Evolutionary conservation across 345 rosid species (phyloP).

Genomic region (Cardamine resedifolia): DNA sequence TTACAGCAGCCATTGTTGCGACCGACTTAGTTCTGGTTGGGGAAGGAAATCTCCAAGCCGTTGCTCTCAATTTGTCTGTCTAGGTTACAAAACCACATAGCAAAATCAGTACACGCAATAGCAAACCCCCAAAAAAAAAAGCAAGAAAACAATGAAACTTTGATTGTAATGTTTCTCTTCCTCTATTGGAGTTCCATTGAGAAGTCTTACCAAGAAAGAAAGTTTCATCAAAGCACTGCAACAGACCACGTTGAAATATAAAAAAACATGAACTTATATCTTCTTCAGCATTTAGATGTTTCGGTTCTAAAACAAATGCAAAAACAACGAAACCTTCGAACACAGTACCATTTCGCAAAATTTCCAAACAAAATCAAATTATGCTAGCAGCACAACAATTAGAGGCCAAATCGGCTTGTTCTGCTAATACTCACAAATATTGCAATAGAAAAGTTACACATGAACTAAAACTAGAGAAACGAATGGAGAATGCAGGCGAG

Average conservation of each 20-base stretch:
- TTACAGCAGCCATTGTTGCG: slow-evolving; percentile 70
- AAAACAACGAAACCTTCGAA: not conserved
- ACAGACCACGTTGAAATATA: slow-evolving; percentile 7
- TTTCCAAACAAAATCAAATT: not conserved
- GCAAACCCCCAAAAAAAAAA: not conserved
- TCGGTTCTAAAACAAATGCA: not conserved
- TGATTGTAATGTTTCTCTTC: not conserved
- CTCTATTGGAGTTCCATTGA: not conserved
- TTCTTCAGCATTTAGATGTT: not conserved
- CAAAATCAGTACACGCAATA: slow-evolving; percentile 33
- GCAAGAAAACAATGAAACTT: not conserved
- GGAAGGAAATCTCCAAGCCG: slow-evolving; percentile 47
- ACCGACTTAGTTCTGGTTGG: slow-evolving; percentile 36
- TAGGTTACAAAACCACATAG: slow-evolving; percentile 48
- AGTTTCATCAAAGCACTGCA: slow-evolving; percentile 17
- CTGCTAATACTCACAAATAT: not conserved
- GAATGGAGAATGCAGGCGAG: not conserved
- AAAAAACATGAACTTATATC: slow-evolving; percentile 4
- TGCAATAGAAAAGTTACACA: not conserved
- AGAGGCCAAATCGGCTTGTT: not conserved
- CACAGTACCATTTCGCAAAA: not conserved
- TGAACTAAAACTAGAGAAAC: slow-evolving; percentile 1
- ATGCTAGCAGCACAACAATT: not conserved
- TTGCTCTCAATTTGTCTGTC: slow-evolving; percentile 61
- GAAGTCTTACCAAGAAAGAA: slow-evolving; percentile 1